phyloP scores from a whole-genome alignment of 2,329 filamentous ascomycete genomes.

The Aspergillus felis region DNA sequence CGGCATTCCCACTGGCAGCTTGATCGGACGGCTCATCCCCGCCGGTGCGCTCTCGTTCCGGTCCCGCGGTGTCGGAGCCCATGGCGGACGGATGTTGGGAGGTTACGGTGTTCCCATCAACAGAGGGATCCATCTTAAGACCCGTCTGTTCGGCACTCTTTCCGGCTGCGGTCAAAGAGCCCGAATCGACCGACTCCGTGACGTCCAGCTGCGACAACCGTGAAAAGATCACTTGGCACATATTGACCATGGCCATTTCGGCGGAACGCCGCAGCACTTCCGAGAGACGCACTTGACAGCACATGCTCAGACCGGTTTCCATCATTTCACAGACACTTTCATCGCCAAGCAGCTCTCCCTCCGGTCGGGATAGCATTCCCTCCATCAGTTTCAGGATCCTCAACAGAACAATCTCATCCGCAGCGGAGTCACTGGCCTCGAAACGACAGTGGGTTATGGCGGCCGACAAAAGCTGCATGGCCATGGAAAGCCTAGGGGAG shows the following conservation, averaged over 20 bases:
- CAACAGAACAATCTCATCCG: constrained; percentile 90
- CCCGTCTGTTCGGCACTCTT: constrained; percentile 64
- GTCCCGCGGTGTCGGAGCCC: constrained; percentile 34
- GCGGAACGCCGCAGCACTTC: constrained; percentile 86
- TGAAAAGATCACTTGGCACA: constrained; percentile 98
- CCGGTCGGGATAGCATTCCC: constrained; percentile 90
- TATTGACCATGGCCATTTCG: constrained; percentile 95
- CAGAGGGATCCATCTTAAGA: constrained; percentile 78
- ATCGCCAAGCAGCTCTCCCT: constrained; percentile 89
- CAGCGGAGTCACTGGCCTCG: constrained; percentile 89
- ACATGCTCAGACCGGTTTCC: constrained; percentile 95
- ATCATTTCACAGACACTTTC: constrained; percentile 99
- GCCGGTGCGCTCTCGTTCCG: constrained; percentile 30
- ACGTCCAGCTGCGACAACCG: constrained; percentile 82
- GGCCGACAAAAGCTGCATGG: constrained; percentile 90
- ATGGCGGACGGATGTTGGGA: constrained; percentile 46
- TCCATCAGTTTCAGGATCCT: constrained; percentile 98
- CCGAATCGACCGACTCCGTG: constrained; percentile 64
- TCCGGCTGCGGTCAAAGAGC: constrained; percentile 59
- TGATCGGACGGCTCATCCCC: constrained; percentile 33
- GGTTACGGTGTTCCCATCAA: constrained; percentile 61
- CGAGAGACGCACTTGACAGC: constrained; percentile 87
- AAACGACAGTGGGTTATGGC: constrained; percentile 98
- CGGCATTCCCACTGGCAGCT: constrained; percentile 28
- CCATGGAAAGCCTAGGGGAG: constrained; percentile 82